phyloP scores from a whole-genome alignment of 495 filamentous ascomycete species.

The Thermochaetoides thermophila region DNA sequence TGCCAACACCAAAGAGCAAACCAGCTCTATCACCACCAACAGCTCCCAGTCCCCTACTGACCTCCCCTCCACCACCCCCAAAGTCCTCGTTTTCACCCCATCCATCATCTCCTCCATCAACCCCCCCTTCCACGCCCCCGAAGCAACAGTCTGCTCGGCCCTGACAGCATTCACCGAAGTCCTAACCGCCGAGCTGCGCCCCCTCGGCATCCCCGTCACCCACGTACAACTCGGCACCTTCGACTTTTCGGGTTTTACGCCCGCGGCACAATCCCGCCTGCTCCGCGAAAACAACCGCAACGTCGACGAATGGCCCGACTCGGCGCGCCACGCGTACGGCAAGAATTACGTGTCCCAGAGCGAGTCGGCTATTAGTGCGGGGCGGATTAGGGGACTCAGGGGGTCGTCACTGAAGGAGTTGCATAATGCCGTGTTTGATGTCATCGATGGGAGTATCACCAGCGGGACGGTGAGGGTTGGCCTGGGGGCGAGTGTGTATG shows the following conservation, averaged over 20 bases:
- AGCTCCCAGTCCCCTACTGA: slow-evolving; percentile 43
- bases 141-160: slow-evolving; percentile 62
- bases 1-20: slow-evolving; percentile 18
- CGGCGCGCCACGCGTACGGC: slow-evolving; percentile 36
- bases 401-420: slow-evolving; percentile 61
- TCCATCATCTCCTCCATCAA: slow-evolving; percentile 70
- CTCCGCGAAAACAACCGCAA: slow-evolving; percentile 17
- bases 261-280: slow-evolving; percentile 21
- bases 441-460: slow-evolving; percentile 39
- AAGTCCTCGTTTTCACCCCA: slow-evolving; percentile 69
- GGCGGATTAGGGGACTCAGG: slow-evolving; percentile 31
- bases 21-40: slow-evolving; percentile 3
- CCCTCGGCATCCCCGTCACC: slow-evolving; percentile 58
- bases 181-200: slow-evolving; percentile 58
- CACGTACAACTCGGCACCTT: slow-evolving; percentile 82
- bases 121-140: slow-evolving; percentile 71
- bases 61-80: slow-evolving; percentile 22
- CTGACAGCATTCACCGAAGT: slow-evolving; percentile 66
- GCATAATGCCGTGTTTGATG: slow-evolving; percentile 78
- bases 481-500: slow-evolving; percentile 65
- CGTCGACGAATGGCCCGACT: slow-evolving; percentile 48
- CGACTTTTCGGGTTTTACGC: slow-evolving; percentile 41
- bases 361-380: slow-evolving; percentile 26
- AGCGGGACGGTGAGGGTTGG: slow-evolving; percentile 55
- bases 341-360: slow-evolving; percentile 41